A percentile compares a stretch with the other conserved stretches of the same genome.
These are phyloP conservation scores for Suillus cothurnatus DNA, from an alignment of 768 basidiomycete genomes.

Conservation along the genomic window DNA sequence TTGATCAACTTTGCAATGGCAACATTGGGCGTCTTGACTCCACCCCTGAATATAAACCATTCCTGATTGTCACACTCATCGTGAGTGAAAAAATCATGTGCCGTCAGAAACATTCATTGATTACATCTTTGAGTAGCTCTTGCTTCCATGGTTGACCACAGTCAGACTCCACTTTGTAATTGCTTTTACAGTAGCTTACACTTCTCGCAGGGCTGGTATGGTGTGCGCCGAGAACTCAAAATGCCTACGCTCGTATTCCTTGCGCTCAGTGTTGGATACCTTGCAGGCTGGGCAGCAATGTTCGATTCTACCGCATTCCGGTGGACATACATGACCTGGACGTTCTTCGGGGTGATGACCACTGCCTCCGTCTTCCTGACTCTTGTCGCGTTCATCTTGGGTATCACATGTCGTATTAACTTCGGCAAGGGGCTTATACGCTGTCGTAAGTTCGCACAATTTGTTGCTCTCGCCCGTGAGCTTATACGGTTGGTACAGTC, in stretches of 20 bases:
- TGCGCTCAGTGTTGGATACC: conserved; percentile 56
- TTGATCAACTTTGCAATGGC: conserved; percentile 75
- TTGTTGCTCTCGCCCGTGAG: conserved; percentile 6
- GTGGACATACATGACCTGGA: conserved; percentile 75
- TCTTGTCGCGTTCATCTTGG: conserved; percentile 56
- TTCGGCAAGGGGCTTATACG: conserved; percentile 75
- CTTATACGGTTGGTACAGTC: conserved; percentile 40
- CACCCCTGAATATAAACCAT: conserved; percentile 51
- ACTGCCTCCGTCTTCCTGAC: conserved; percentile 59
- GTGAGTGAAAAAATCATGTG: conserved; percentile 44
- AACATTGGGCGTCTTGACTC: conserved; percentile 57
- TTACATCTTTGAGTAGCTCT: conserved; percentile 42
- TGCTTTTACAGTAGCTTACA: conserved; percentile 6
- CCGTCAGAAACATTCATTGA: conserved; percentile 4
- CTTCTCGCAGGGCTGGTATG: conserved; percentile 66
- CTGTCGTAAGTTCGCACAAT: conserved; percentile 51
- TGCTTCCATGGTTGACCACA: conserved; percentile 70
- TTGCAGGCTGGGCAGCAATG: conserved; percentile 72
- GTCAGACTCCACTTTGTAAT: conserved; percentile 34
- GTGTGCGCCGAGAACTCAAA: conserved; percentile 66
- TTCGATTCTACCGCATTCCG: conserved; percentile 73
- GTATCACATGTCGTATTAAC: conserved; percentile 68
- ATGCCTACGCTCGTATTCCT: conserved; percentile 66
- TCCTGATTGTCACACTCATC: conserved; percentile 56
- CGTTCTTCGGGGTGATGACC: conserved; percentile 70